Base-by-base conservation (phyloP, 139 green algal species). In the Marvania coccoides region DNA sequence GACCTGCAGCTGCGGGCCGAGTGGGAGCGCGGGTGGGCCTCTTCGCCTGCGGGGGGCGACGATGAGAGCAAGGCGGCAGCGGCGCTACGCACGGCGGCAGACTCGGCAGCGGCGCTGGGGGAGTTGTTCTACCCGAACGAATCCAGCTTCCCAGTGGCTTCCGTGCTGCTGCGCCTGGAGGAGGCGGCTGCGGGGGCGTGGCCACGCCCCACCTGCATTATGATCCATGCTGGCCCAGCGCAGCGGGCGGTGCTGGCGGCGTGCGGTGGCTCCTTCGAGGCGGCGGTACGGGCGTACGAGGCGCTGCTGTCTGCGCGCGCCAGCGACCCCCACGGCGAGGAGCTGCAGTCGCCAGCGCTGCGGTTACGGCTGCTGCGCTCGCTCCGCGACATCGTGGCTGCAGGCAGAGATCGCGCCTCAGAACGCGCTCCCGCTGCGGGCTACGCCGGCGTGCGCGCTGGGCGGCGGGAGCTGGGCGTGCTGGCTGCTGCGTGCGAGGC, bases 81-180 rank as follows among this genome's bases (percentile, higher is more conserved):
- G 13, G 70, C 66, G 42, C 69, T 87, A 26, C 48, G 53, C 53
- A 67, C 24, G 37, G 59, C 59, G 70, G 48, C 31, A 82, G 73
- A 40, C 61, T 62, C 2, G 37, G 83, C 75, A 24, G 60, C 75
- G 58, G 34, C 23, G 2, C 67, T 94, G 34, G 84, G 82, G 2
- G 47, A 62, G 28, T 63, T 71, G 24, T 81, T 91, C 47, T 83
- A 84, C 67, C 81, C 83, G 6, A 85, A 83, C 36, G 75, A 89
- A 13, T 38, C 51, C 65, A 87, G 71, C 45, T 78, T 93, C 55
- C 87, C 88, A 1, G 37, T 79, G 23, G 31, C 65, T 7, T 83
- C 90, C 66, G 70, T 94, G 24, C 65, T 77, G 2, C 76, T 87
- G 58, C 73, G 86, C n/a, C 71, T 95, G 42, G 85, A 94, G 70